Evolutionary conservation across 169 alveolate species (phyloP).

Genomic region (Toxoplasma gondii): DNA sequence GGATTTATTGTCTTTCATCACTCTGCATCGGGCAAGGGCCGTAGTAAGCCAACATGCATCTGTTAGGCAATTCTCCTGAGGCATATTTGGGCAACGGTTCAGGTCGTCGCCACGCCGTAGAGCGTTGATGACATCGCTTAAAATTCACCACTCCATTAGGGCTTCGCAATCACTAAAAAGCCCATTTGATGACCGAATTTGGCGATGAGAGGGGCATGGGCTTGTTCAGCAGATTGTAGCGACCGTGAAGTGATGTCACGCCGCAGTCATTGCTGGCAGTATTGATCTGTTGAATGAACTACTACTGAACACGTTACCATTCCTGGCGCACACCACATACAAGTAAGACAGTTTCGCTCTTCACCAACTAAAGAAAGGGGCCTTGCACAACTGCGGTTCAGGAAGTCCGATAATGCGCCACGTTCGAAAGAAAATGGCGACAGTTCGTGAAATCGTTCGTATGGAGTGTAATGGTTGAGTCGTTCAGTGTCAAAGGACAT

Average conservation of each 20-base stretch:
- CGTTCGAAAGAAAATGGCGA: too few relatives aligned
- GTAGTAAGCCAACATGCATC: background rate
- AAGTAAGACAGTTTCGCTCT: too few relatives aligned
- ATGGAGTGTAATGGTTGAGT: too few relatives aligned
- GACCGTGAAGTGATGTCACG: background rate
- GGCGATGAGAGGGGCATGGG: background rate
- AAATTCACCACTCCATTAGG: background rate
- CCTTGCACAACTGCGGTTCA: too few relatives aligned
- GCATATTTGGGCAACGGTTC: background rate
- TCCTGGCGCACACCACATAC: too few relatives aligned
- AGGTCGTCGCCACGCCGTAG: conserved; percentile 25
- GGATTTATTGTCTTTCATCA: background rate
- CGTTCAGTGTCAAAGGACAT: too few relatives aligned
- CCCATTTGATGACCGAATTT: background rate
- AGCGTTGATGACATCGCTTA: background rate
- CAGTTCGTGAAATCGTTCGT: too few relatives aligned
- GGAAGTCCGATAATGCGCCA: too few relatives aligned
- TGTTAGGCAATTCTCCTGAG: background rate
- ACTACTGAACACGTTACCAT: too few relatives aligned
- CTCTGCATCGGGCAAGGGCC: background rate
- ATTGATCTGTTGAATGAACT: too few relatives aligned
- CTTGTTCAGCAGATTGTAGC: background rate
- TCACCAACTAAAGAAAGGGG: too few relatives aligned
- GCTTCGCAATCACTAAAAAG: background rate
- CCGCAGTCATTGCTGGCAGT: background rate